phyloP scores from a whole-genome alignment of 106 monocot genomes.

The Iris macrosiphon region DNA sequence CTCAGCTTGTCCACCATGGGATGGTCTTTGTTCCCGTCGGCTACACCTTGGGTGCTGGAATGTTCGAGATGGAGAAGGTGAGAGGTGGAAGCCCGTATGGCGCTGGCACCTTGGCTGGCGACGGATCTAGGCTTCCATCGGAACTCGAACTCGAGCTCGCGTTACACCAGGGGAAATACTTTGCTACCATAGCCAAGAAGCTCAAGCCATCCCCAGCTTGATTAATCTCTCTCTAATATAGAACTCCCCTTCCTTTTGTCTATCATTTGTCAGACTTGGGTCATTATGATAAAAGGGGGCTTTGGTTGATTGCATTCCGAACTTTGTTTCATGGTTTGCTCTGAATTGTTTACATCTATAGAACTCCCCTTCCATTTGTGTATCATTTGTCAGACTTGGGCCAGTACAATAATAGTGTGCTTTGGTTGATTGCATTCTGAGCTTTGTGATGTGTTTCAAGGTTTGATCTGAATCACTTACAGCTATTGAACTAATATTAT shows the following conservation, averaged over 20 bases:
- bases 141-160: slow-evolving; percentile 59
- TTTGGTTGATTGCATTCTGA: too few species aligned
- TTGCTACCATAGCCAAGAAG: slow-evolving; percentile 62
- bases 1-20: slow-evolving; percentile 77
- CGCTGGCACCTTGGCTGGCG: slow-evolving; percentile 71
- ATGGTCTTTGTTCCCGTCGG: slow-evolving; percentile 83
- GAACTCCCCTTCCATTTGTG: too few species aligned
- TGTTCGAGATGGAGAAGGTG: slow-evolving; percentile 69
- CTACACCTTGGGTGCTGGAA: slow-evolving; percentile 71
- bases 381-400: too few species aligned
- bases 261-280: too few species aligned
- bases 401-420: too few species aligned
- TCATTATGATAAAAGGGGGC: too few species aligned
- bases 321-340: too few species aligned
- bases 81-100: slow-evolving; percentile 80
- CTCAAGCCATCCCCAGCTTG: slow-evolving; percentile 50
- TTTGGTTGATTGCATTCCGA: too few species aligned
- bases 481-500: too few species aligned
- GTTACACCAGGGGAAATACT: slow-evolving; percentile 72
- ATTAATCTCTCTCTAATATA: not conserved
- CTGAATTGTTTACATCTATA: too few species aligned
- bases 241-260: not conserved
- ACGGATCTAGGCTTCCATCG: slow-evolving; percentile 51
- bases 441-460: too few species aligned
- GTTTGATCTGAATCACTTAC: too few species aligned